Percentiles rank a stretch among this genome's conserved stretches.
phyloP scores from a whole-genome alignment of 176 grass and related monocot species.

The Alopecurus myosuroides region DNA sequence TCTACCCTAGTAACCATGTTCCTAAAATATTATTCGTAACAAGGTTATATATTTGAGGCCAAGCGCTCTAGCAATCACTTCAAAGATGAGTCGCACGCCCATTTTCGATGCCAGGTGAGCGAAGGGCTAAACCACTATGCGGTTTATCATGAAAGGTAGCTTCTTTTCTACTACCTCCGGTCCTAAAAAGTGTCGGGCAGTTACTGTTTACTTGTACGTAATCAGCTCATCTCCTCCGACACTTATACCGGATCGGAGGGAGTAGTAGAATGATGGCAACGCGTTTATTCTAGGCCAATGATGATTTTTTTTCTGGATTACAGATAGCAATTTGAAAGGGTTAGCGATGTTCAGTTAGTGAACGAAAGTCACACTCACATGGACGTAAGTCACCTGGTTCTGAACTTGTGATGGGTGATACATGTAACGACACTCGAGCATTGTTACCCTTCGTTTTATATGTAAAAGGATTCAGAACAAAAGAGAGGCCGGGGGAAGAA shows the following conservation, averaged over 20 bases:
- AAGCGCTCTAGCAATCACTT: not conserved
- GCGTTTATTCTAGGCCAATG: not conserved
- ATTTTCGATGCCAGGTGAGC: not conserved
- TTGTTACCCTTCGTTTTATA: not conserved
- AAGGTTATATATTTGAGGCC: not conserved
- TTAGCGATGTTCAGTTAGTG: not conserved
- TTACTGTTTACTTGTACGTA: no score
- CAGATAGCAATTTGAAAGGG: not conserved
- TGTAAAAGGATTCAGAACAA: not conserved
- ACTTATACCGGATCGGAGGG: no score
- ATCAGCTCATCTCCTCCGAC: no score
- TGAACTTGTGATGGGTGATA: not conserved
- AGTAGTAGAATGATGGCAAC: not conserved
- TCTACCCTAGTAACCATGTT: not conserved
- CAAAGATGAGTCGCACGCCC: not conserved
- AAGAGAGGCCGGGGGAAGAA: not conserved
- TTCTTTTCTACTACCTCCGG: no score
- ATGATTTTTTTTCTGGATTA: not conserved
- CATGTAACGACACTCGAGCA: not conserved
- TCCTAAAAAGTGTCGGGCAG: no score
- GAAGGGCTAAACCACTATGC: not conserved
- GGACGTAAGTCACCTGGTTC: not conserved
- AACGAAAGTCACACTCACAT: conserved; percentile 3
- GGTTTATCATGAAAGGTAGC: not conserved
- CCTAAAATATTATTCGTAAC: not conserved